Percentiles rank a stretch among this genome's conserved stretches.
These are phyloP conservation scores for Alternaria ventricosa DNA, from an alignment of 2,329 filamentous ascomycete species.

Conservation along the genomic window DNA sequence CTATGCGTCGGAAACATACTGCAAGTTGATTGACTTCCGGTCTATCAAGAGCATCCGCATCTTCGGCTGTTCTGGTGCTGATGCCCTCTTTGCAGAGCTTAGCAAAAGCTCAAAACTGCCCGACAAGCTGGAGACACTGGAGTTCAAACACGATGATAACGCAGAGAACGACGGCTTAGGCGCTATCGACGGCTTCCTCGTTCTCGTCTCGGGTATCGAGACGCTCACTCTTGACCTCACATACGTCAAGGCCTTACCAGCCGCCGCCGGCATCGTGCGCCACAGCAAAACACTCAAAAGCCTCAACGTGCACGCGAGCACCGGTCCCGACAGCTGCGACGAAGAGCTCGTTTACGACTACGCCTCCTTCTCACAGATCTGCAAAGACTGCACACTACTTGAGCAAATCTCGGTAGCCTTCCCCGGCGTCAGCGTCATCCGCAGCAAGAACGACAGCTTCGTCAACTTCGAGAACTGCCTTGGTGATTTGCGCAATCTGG, in stretches of 20 bases:
- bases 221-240: conserved; percentile 54
- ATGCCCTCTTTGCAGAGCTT: conserved; percentile 56
- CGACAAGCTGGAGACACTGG: conserved; percentile 53
- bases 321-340: conserved; percentile 42
- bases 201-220: conserved; percentile 54
- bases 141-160: conserved; percentile 58
- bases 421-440: conserved; percentile 53
- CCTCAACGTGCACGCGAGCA: conserved; percentile 54
- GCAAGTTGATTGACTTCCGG: conserved; percentile 55
- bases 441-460: conserved; percentile 52
- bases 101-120: conserved; percentile 55
- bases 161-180: conserved; percentile 54
- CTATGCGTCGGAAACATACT: conserved; percentile 57
- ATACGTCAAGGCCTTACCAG: conserved; percentile 51
- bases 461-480: conserved; percentile 51
- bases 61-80: conserved; percentile 55
- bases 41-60: conserved; percentile 52
- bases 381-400: conserved; percentile 51
- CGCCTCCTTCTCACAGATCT: conserved; percentile 55
- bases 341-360: conserved; percentile 55
- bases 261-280: conserved; percentile 51
- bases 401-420: conserved; percentile 58
- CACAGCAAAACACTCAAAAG: conserved; percentile 55
- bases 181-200: conserved; percentile 57
- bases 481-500: conserved; percentile 48